Base-by-base conservation (phyloP, 257 asterid species). In the Nicotiana tomentosiformis region DNA sequence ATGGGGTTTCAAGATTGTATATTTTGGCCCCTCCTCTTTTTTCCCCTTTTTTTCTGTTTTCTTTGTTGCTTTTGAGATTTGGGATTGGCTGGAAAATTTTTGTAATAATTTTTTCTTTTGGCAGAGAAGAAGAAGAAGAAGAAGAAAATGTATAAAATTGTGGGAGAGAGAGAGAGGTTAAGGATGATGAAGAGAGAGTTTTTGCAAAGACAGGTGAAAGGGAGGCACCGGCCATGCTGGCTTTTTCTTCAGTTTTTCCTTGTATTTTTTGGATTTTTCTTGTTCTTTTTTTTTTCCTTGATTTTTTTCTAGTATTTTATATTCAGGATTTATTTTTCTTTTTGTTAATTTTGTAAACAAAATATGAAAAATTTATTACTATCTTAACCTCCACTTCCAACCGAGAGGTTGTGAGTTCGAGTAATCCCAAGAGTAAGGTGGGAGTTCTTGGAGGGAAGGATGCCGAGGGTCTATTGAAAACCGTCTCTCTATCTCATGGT, bases 1-100 rank as follows among this genome's bases (percentile, higher is more conserved):
- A 51, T 81, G 72, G 62, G 70, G 77, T 68, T 61, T 2, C 77
- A 76, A 76, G 80, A 76, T 46, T 72, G n/a, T n/a, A 69, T 39
- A 69, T n/a, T 39, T 55, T 57, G 55, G 65, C 51, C 67, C 51
- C 51, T 9, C 12, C 56, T 56, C 49, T 30, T 64, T 37, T 60
- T 77, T 61, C 53, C 26, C 20, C 7, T 11, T 33, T 77, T 15
- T 16, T 20, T 35, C 32, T 49, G 37, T 30, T 43, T 43, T 2
- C 7, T 10, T 43, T 8, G 8, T 15, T 2, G 80, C 80, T 76
- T 76, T 76, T 76, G 37, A 76, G 80, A 51, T 58, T 76, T 51
- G 32, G 33, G 62, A 76, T 61, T 51, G 64, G 43, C 80, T 76
- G 64, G 39, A 51, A 74, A 74, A 8, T 23, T 37, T 61, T 39